Conservation (phyloP, 352 stramenopile species). For the Albugo candida region DNA sequence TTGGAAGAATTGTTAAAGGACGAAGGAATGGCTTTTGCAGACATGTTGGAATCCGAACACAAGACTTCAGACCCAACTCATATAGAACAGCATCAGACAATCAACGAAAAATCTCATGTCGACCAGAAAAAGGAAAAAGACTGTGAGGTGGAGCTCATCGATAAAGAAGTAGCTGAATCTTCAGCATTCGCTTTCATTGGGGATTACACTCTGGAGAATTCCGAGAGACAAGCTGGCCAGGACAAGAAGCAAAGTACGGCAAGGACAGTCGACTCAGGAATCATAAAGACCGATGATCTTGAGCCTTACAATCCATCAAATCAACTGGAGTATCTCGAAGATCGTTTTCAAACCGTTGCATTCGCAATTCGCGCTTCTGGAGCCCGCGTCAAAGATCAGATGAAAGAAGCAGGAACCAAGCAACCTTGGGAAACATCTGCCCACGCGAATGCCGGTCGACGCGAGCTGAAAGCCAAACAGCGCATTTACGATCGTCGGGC, state of each 20-base stretch:
- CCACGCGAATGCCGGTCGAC: constrained; percentile 30
- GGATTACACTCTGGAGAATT: constrained; percentile 15
- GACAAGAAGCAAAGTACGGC: constrained; percentile 8
- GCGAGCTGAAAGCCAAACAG: constrained; percentile 77
- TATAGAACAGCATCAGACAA: constrained; percentile 10
- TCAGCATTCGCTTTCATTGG: constrained; percentile 58
- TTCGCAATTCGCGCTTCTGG: constrained; percentile 70
- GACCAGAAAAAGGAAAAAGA: constrained; percentile 7
- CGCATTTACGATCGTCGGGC: constrained; percentile 52
- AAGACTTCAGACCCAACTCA: too few relatives aligned
- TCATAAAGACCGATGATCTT: constrained; percentile 33
- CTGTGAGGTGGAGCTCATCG: constrained; percentile 4
- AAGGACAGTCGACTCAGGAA: constrained; percentile 4
- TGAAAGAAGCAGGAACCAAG: constrained; percentile 77
- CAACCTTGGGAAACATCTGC: constrained; percentile 56
- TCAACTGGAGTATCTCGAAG: constrained; percentile 76
- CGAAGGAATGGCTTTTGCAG: constrained; percentile 44
- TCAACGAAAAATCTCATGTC: constrained; percentile 11
- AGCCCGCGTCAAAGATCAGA: constrained; percentile 71
- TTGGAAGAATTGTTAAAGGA: constrained; percentile 53
- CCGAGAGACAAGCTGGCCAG: constrained; percentile 1
- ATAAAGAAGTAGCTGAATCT: constrained; percentile 6
- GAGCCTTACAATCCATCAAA: constrained; percentile 68
- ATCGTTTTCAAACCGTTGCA: constrained; percentile 76
- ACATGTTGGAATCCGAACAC: constrained; percentile 26